Conservation (phyloP, 768 basidiomycete genomes). For the Boletus patriciae region DNA sequence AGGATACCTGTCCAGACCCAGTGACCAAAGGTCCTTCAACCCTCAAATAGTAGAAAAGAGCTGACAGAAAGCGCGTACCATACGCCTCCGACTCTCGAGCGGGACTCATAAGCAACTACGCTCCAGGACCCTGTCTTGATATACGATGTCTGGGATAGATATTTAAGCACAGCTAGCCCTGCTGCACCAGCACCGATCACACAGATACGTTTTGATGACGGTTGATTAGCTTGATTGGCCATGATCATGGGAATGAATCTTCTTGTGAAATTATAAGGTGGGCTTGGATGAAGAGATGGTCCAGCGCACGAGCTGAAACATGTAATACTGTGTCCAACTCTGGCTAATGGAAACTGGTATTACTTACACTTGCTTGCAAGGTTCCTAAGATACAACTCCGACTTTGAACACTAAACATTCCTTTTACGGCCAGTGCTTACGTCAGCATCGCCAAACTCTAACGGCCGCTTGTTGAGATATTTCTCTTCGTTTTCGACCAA, state of each 20-base stretch:
- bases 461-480: not conserved
- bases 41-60: not conserved
- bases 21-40: not conserved
- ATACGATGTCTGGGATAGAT: slow-evolving; percentile 58
- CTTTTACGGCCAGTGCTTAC: slow-evolving; percentile 12
- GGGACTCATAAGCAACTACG: slow-evolving; percentile 61
- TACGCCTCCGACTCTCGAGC: slow-evolving; percentile 68
- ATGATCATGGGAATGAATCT: not conserved
- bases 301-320: not conserved
- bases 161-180: slow-evolving; percentile 70
- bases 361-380: not conserved
- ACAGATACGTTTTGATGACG: slow-evolving; percentile 49
- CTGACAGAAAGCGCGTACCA: slow-evolving; percentile 50
- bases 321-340: not conserved
- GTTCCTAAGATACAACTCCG: no score
- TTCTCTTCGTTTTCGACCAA: slow-evolving; percentile 55
- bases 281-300: not conserved
- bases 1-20: slow-evolving; percentile 47
- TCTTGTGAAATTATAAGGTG: not conserved
- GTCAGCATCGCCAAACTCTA: slow-evolving; percentile 7
- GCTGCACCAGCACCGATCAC: slow-evolving; percentile 77
- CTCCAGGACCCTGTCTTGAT: slow-evolving; percentile 61
- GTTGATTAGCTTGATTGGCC: slow-evolving; percentile 4
- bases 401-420: slow-evolving; percentile 6
- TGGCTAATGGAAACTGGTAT: not conserved